These are phyloP conservation scores for Curvularia spicifera DNA, from an alignment of 2,329 filamentous ascomycete genomes.

Conservation along the genomic window DNA sequence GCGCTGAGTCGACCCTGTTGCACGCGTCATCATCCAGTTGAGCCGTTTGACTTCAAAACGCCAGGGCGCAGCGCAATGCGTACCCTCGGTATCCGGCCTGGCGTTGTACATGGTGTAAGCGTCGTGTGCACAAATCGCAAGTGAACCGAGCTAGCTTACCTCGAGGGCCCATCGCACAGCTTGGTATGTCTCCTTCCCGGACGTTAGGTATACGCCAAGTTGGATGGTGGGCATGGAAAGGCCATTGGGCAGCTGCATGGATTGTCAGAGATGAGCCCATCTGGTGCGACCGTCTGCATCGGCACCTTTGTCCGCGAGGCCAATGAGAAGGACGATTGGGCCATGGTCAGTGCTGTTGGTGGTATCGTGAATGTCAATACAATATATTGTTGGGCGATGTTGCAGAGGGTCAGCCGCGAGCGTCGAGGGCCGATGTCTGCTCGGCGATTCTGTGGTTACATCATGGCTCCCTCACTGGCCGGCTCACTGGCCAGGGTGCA, in stretches of 20 bases:
- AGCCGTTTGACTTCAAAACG: constrained; percentile 19
- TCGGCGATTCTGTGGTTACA: constrained; percentile 35
- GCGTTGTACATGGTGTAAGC: constrained; percentile 22
- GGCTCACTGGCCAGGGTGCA: constrained; percentile 2
- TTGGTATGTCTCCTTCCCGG: constrained; percentile 63
- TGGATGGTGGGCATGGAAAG: constrained; percentile 73
- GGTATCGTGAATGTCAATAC: constrained; percentile 21
- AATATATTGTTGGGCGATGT: constrained; percentile 34
- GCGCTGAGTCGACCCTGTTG: constrained; percentile 62
- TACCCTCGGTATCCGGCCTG: constrained; percentile 57
- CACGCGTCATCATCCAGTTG: constrained; percentile 29
- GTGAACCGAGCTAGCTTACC: constrained; percentile 44
- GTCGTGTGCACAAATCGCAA: constrained; percentile 15
- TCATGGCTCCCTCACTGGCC: constrained; percentile 21
- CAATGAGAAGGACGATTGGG: constrained; percentile 49
- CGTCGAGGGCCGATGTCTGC: constrained; percentile 19
- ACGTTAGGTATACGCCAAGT: constrained; percentile 76
- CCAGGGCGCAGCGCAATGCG: constrained; percentile 20
- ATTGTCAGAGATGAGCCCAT: constrained; percentile 26
- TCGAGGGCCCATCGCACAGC: constrained; percentile 65
- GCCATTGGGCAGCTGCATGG: constrained; percentile 61
- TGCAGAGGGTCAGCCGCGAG: constrained; percentile 31
- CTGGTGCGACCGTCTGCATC: constrained; percentile 9
- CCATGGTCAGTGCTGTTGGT: constrained; percentile 35
- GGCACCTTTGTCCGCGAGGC: constrained; percentile 52